Evolutionary conservation across 148 eudicot genomes (phyloP).

Genomic region (Vaccinium darrowii): DNA sequence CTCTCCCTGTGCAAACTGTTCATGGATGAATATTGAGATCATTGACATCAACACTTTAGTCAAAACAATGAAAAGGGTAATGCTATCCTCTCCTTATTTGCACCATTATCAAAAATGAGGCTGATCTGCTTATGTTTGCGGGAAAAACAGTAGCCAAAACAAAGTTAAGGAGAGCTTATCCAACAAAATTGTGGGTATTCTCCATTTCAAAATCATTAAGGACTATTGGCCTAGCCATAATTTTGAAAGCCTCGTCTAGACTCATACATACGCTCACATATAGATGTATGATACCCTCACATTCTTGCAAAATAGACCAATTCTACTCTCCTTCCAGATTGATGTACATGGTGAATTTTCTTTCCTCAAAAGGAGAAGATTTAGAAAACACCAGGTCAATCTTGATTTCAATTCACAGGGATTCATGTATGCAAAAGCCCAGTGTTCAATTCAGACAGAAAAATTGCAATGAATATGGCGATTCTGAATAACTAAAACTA

Average conservation of each 20-base stretch:
- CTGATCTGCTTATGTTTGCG: background rate
- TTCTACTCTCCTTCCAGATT: too few species aligned
- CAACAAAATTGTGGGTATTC: background rate
- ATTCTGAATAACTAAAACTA: background rate
- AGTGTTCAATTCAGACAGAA: background rate
- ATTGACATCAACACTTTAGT: background rate
- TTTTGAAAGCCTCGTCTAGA: background rate
- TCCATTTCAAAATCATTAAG: background rate
- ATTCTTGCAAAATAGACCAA: too few species aligned
- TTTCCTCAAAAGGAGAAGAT: too few species aligned
- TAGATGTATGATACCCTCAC: too few species aligned
- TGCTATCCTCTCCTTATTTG: constrained; percentile 9
- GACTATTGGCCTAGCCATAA: background rate
- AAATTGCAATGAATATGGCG: background rate
- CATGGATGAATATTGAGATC: constrained; percentile 7
- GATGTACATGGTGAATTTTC: too few species aligned
- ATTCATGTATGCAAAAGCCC: background rate
- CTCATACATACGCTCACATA: too few species aligned
- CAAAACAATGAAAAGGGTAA: background rate
- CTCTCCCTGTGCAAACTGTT: constrained; percentile 82
- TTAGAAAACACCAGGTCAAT: too few species aligned
- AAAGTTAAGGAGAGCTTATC: background rate
- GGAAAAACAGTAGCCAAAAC: background rate
- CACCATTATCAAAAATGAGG: background rate
- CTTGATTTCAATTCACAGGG: too few species aligned